These are phyloP conservation scores for Begonia fuchsioides DNA, from an alignment of 306 rosid genomes.

Conservation along the genomic window DNA sequence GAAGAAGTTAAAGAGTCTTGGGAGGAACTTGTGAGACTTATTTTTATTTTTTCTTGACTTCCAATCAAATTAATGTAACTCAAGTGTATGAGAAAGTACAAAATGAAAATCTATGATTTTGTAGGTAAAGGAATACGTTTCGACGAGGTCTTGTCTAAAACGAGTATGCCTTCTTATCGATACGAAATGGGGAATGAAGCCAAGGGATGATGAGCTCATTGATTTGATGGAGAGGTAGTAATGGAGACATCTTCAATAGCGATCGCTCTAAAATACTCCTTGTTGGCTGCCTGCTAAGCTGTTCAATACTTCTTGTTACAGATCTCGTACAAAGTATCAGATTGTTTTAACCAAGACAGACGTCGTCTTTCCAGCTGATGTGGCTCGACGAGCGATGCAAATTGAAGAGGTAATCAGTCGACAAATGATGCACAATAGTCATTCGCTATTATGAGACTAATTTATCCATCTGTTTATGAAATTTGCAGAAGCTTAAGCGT, in stretches of 20 bases:
- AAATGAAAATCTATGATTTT: not conserved
- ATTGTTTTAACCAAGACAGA: slow-evolving; percentile 79
- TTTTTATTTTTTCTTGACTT: slow-evolving; percentile 2
- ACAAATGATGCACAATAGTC: not conserved
- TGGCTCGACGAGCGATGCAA: slow-evolving; percentile 84
- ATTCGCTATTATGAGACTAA: slow-evolving; percentile 15
- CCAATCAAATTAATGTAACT: not conserved
- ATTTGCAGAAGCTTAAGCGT: slow-evolving; percentile 50
- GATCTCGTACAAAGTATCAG: slow-evolving; percentile 84
- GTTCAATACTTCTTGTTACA: slow-evolving; percentile 16
- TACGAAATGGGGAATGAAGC: slow-evolving; percentile 97
- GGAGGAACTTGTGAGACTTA: slow-evolving; percentile 88
- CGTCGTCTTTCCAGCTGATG: slow-evolving; percentile 68
- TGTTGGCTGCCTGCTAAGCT: too few relatives aligned
- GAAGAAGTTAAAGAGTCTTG: slow-evolving; percentile 93
- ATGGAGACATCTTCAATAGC: not conserved
- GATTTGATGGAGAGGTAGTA: slow-evolving; percentile 83
- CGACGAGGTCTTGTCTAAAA: slow-evolving; percentile 69
- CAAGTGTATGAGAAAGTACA: too few relatives aligned
- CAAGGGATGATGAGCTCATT: slow-evolving; percentile 79
- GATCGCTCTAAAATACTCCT: too few relatives aligned
- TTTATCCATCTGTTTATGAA: slow-evolving; percentile 6
- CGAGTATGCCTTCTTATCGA: slow-evolving; percentile 82
- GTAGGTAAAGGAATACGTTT: slow-evolving; percentile 88
- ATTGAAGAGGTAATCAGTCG: slow-evolving; percentile 59